Evolutionary conservation across 2,329 filamentous ascomycete genomes (phyloP), one percentile per base, ranked within the genome.

Genomic region (Cephalotrichum gorgonifer): DNA sequence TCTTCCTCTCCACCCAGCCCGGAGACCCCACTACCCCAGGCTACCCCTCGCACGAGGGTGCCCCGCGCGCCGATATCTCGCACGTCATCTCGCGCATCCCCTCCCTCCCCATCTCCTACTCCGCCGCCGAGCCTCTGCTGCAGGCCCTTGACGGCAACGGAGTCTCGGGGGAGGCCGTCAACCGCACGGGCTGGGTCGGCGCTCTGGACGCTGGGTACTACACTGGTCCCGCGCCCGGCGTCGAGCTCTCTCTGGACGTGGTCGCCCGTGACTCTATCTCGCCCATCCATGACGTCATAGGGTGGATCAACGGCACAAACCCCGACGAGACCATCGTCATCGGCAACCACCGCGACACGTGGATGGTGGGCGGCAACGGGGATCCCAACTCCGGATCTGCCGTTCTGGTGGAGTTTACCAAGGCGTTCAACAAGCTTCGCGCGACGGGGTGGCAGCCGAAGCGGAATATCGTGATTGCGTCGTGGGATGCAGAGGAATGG

Each of bases 341-440:
- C 48, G 87, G 88, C 4, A 93, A 91, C 56, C 88, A 93, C 58
- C 77, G 86, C 25, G 88, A 93, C 62, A 84, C 86, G 0, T 91
- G 86, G 86, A 83, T 89, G 61, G 78, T 84, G 43, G 87, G 88
- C n/a, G 87, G 88, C 23, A 86, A 86, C n/a, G 85, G 77, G 3
- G 87, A 93, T 55, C 88, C 88, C 0, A 90, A 90, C 65, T 86
- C 83, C 52, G 88, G 88, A 46, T 87, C 83, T 8, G 85, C 88
- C 1, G 79, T 83, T 2, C 67, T 93, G 15, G 85, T 88, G 45
- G 87, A 93, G 57, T 76, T 91, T 2, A 76, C 87, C 41, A 76
- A 83, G 44, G 81, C 81, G 11, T 86, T 91, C 55, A 85, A 85
- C 4, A 70, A 77, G 50, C 82, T 88, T 7, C 65, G 86, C 1